These are phyloP conservation scores for Emydomyces testavorans DNA, from an alignment of 2,329 filamentous ascomycete species.

Conservation along the genomic window DNA sequence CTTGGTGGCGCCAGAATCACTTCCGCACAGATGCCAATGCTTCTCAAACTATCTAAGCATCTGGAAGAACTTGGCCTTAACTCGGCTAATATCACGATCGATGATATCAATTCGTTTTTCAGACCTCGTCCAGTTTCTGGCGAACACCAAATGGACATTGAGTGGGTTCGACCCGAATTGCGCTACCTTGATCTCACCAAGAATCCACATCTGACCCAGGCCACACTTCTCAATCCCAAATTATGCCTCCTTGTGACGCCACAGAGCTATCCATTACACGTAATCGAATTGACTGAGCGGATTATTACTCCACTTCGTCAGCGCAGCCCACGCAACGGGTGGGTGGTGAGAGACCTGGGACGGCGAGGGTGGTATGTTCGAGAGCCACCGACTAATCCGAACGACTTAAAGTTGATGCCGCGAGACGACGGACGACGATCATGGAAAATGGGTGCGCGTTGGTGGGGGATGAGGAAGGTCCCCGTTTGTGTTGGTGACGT, in stretches of 20 bases:
- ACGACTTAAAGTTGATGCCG: constrained; percentile 18
- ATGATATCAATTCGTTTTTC: constrained; percentile 55
- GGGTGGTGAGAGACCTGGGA: constrained; percentile 57
- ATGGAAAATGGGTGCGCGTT: constrained; percentile 78
- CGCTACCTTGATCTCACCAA: constrained; percentile 69
- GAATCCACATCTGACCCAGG: constrained; percentile 47
- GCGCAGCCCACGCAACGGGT: constrained; percentile 54
- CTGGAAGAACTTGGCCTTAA: constrained; percentile 67
- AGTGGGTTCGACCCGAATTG: constrained; percentile 49
- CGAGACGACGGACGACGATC: constrained; percentile 47
- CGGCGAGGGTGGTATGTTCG: constrained; percentile 57
- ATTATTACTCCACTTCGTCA: constrained; percentile 55
- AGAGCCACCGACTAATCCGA: constrained; percentile 29
- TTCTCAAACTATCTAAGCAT: constrained; percentile 56
- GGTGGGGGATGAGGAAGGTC: constrained; percentile 70
- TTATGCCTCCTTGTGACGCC: constrained; percentile 47
- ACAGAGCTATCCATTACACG: constrained; percentile 57
- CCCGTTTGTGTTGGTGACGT: constrained; percentile 46
- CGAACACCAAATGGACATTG: constrained; percentile 23
- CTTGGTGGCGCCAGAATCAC: constrained; percentile 64
- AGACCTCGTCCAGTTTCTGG: constrained; percentile 17
- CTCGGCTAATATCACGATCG: constrained; percentile 50
- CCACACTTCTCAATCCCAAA: constrained; percentile 46
- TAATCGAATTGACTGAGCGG: constrained; percentile 62
- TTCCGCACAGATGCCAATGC: constrained; percentile 49